These are phyloP conservation scores for Nepenthes gracilis DNA, from an alignment of 148 eudicot species.

Conservation along the genomic window DNA sequence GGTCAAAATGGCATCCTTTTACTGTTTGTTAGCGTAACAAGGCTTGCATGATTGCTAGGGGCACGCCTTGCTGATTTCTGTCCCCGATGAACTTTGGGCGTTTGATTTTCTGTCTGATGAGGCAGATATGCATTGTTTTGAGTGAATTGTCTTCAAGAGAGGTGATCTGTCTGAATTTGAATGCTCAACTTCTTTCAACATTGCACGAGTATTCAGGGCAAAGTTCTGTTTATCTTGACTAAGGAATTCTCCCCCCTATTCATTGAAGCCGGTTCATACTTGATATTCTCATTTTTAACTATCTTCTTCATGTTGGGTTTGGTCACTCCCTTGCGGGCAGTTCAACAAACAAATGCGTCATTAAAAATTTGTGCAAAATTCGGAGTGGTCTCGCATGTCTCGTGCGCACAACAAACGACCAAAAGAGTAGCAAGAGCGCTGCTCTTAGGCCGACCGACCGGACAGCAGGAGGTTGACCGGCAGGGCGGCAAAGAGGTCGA, in stretches of 20 bases:
- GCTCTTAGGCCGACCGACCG: too few relatives aligned
- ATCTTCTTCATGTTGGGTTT: constrained; percentile 13
- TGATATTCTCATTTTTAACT: constrained; percentile 10
- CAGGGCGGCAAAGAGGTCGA: too few relatives aligned
- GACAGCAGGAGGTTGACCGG: too few relatives aligned
- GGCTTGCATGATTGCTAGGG: constrained; percentile 15
- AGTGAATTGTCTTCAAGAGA: constrained; percentile 17
- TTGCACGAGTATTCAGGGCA: constrained; percentile 22
- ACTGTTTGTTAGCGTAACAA: too few relatives aligned
- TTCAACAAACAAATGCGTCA: too few relatives aligned
- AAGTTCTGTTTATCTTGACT: constrained; percentile 38
- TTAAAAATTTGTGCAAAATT: too few relatives aligned
- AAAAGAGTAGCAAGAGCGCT: too few relatives aligned
- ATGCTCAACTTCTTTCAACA: constrained; percentile 26
- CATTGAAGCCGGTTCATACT: constrained; percentile 14
- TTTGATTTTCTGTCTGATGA: constrained; percentile 30
- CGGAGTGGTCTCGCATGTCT: too few relatives aligned
- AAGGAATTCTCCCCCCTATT: constrained; percentile 23
- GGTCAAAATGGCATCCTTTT: constrained; percentile 49
- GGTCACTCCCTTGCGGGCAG: too few relatives aligned
- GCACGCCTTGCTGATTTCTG: constrained; percentile 19
- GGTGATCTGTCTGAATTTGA: constrained; percentile 20
- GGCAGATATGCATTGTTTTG: constrained; percentile 13
- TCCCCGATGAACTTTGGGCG: constrained; percentile 25
- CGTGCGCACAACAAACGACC: too few relatives aligned